A percentile compares a stretch with the other conserved stretches of the same genome.
Evolutionary conservation across 352 stramenopile species (phyloP).

Genomic region (Saprolegnia parasitica): DNA sequence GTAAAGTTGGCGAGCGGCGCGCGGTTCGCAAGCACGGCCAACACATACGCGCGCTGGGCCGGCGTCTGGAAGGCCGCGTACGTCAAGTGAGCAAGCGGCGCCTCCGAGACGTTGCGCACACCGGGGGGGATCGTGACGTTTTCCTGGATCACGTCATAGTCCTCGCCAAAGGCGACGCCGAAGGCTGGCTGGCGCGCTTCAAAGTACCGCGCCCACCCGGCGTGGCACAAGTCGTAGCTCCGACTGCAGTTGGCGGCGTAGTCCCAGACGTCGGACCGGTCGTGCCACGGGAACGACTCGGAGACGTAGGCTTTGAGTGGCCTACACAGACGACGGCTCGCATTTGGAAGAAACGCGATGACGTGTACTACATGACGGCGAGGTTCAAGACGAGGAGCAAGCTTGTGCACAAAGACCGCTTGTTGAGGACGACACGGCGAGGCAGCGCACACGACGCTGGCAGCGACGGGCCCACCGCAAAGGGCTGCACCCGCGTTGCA

Average conservation of each 20-base stretch:
- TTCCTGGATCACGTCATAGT: not conserved
- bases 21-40: not conserved
- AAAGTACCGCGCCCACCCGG: not conserved
- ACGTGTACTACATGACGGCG: slow-evolving; percentile 1
- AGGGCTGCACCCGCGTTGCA: no score
- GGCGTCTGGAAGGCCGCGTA: not conserved
- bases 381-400: not conserved
- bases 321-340: not conserved
- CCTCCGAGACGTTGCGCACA: not conserved
- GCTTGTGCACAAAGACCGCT: not conserved
- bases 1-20: not conserved
- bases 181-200: not conserved
- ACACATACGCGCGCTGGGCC: not conserved
- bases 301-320: slow-evolving; percentile 10
- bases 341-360: not conserved
- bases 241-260: not conserved
- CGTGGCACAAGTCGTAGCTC: not conserved
- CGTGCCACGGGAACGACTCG: slow-evolving; percentile 4
- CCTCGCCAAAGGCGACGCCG: not conserved
- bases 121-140: not conserved
- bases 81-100: not conserved
- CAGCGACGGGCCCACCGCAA: not conserved
- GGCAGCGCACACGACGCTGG: no score
- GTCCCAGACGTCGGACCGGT: slow-evolving; percentile 1
- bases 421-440: not conserved